Conservation (phyloP, 1,284 basidiomycete genomes). For the Ustilago cynodontis region DNA sequence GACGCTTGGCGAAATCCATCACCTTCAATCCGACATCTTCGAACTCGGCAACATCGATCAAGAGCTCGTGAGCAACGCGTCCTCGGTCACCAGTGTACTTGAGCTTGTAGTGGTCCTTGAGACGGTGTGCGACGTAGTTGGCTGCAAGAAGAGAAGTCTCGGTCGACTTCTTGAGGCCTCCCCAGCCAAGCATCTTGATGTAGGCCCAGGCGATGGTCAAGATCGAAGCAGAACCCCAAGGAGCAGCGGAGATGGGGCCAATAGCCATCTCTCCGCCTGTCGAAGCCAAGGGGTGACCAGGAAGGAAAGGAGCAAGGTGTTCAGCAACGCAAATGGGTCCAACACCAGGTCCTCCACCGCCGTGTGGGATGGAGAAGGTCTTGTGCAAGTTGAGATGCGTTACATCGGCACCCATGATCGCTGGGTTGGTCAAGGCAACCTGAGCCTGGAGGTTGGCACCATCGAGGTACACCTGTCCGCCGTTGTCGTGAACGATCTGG, state of each 20-base stretch:
- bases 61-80: constrained; percentile 92
- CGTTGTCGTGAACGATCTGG: constrained; percentile 91
- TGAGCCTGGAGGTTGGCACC: constrained; percentile 95
- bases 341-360: constrained; percentile 95
- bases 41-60: constrained; percentile 95
- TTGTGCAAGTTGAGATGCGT: constrained; percentile 99
- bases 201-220: constrained; percentile 94
- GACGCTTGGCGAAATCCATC: constrained; percentile 92
- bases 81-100: constrained; percentile 91
- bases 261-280: constrained; percentile 82
- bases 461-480: constrained; percentile 97
- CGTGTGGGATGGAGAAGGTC: constrained; percentile 94
- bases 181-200: constrained; percentile 87
- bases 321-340: constrained; percentile 94
- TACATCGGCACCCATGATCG: constrained; percentile 93
- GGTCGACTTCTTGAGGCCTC: constrained; percentile 85
- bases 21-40: constrained; percentile 89
- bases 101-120: constrained; percentile 86
- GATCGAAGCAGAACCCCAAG: constrained; percentile 94
- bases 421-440: constrained; percentile 94
- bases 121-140: constrained; percentile 93
- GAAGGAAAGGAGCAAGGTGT: constrained; percentile 94
- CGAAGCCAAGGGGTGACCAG: constrained; percentile 84
- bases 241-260: constrained; percentile 88
- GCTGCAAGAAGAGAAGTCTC: constrained; percentile 90